phyloP scores from a whole-genome alignment of 2,329 filamentous ascomycete genomes.

The Ophiosphaerella herpotricha region DNA sequence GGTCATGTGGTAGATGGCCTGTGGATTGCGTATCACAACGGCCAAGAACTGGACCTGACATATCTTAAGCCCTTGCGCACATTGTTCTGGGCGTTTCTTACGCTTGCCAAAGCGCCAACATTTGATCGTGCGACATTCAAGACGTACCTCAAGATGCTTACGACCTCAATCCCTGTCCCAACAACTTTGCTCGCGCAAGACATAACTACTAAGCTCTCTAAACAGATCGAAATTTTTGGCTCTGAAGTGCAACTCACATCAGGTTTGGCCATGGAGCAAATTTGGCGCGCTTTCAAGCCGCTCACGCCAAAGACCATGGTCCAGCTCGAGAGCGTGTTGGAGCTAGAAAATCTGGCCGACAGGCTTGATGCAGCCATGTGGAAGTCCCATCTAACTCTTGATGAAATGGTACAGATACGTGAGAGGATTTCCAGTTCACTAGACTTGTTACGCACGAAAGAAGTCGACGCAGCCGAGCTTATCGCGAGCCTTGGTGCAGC shows the following conservation, averaged over 20 bases:
- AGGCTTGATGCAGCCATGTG: slow-evolving; percentile 51
- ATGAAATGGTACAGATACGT: slow-evolving; percentile 44
- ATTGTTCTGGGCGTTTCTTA: slow-evolving; percentile 57
- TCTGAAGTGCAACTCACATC: slow-evolving; percentile 73
- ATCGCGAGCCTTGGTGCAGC: slow-evolving; percentile 32
- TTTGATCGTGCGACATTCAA: slow-evolving; percentile 61
- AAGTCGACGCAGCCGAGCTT: slow-evolving; percentile 37
- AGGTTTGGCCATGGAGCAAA: slow-evolving; percentile 76
- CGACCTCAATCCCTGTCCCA: slow-evolving; percentile 14
- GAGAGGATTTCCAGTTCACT: slow-evolving; percentile 41
- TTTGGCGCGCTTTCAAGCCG: slow-evolving; percentile 77
- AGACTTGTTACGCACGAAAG: slow-evolving; percentile 33
- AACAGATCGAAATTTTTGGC: slow-evolving; percentile 57
- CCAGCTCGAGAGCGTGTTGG: slow-evolving; percentile 47
- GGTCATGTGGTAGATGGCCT: slow-evolving; percentile 20
- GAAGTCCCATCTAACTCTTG: slow-evolving; percentile 35
- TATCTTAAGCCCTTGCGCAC: slow-evolving; percentile 33
- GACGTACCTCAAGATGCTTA: slow-evolving; percentile 54
- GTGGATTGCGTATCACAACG: slow-evolving; percentile 11
- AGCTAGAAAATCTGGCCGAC: slow-evolving; percentile 52
- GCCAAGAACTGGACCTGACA: slow-evolving; percentile 12
- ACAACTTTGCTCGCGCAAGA: slow-evolving; percentile 24
- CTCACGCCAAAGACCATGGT: slow-evolving; percentile 49
- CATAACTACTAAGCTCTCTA: slow-evolving; percentile 30
- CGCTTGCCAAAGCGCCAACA: slow-evolving; percentile 45